Evolutionary conservation across 2,329 filamentous ascomycete species (phyloP), one percentile per base, ranked within the genome.

Genomic region (Elsinoe ampelina): DNA sequence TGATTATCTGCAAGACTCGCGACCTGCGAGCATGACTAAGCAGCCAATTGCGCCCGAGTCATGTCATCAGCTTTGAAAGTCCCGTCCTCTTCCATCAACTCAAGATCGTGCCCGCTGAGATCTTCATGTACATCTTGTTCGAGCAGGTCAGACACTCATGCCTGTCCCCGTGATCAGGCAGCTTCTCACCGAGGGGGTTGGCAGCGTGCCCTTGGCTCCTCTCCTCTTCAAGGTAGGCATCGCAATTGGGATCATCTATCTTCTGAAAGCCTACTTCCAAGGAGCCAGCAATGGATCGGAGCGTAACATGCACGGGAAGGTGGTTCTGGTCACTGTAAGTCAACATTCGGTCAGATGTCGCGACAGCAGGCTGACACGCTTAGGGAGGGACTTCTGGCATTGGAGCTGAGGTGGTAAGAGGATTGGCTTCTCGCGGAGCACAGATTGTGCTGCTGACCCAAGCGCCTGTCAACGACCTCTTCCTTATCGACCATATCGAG

Each of bases 371-470:
- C 57, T 64, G 42, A 60, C 2, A 22, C 41, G 26, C 3, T 13
- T 13, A 86, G 83, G 85, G 93, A 63, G 93, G 92, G 26, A 98
- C 93, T 54, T 92, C 91, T 45, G 93, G 93, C 12, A 87, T 98
- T 68, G 93, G 93, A 51, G 87, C 89, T 58, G 79, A 82, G 57
- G 81, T 89, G 42, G 87, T 86, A 4, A 77, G 82, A 61, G 81
- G 85, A 58, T 81, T 98, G 55, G 92, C 92, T 56, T 68, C 75
- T 15, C 83, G 90, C 62, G 93, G 93, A 62, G 91, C 92, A 47
- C 95, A 98, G 74, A 77, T 98, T 61, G 80, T 97, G 58, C 84
- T 98, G 42, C 82, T 98, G 52, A 95, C 92, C 5, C 88, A 88
- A 61, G 82, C 91, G 65, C 78, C 87, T 26, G 81, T 89, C 11